A percentile compares a stretch with the other conserved stretches of the same genome.
Evolutionary conservation across 208 protist species (phyloP).

Genomic region (Trypanosomatidae sp.): DNA sequence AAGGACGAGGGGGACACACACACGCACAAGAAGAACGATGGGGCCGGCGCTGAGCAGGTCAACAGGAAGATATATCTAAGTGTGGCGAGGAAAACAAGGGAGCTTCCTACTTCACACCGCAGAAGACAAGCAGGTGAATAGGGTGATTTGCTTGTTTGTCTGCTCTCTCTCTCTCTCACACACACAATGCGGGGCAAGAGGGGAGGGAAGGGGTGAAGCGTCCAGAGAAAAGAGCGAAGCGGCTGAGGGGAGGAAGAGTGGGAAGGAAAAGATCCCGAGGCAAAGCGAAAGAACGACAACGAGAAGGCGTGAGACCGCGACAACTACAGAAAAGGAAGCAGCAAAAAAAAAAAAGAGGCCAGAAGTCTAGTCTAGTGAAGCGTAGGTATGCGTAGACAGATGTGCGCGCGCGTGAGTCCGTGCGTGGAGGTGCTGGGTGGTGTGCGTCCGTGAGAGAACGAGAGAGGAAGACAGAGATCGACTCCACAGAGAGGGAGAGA

Average conservation of each 20-base stretch:
- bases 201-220: not conserved
- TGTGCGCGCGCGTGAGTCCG: not conserved
- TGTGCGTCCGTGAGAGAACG: not conserved
- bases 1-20: not conserved
- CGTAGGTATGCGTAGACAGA: not conserved
- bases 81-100: not conserved
- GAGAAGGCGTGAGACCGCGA: not conserved
- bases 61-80: not conserved
- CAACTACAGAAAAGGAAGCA: not conserved
- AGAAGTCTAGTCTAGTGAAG: not conserved
- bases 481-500: not conserved
- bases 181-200: not conserved
- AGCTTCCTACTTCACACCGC: not conserved
- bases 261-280: not conserved
- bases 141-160: not conserved
- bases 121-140: not conserved
- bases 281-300: not conserved
- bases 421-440: not conserved
- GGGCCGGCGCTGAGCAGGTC: not conserved
- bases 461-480: not conserved
- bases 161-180: not conserved
- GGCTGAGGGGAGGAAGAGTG: not conserved
- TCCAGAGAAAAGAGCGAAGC: not conserved
- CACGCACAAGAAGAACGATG: not conserved
- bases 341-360: too few relatives aligned